phyloP scores from a whole-genome alignment of 139 green algal species.

The Coelastrella sp. region DNA sequence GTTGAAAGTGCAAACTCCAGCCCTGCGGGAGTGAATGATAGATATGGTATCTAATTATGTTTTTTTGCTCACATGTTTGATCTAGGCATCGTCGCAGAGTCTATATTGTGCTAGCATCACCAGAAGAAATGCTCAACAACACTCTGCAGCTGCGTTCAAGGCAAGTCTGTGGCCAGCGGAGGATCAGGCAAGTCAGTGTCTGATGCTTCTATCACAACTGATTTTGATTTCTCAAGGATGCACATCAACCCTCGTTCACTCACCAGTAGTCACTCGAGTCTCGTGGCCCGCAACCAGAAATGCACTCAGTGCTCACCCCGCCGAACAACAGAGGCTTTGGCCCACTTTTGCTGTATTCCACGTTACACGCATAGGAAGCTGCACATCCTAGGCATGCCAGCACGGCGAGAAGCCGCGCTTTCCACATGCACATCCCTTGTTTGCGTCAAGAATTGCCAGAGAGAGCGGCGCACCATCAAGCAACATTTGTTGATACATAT shows the following conservation, averaged over 20 bases:
- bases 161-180: no score
- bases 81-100: no score
- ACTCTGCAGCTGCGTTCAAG: no score
- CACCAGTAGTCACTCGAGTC: not conserved
- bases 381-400: not conserved
- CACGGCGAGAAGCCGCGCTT: not conserved
- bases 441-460: not conserved
- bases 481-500: no score
- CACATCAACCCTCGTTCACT: not conserved
- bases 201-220: no score
- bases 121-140: no score
- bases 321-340: not conserved
- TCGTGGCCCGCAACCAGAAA: conserved; percentile 7
- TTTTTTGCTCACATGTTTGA: no score
- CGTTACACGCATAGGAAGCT: not conserved
- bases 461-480: not conserved
- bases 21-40: not conserved
- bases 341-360: not conserved
- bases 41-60: no score
- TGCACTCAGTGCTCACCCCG: conserved; percentile 5
- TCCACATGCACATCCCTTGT: not conserved
- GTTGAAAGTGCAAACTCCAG: conserved; percentile 1
- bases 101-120: no score
- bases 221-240: no score
- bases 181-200: no score